Conservation (phyloP, 371 early-diverging fungal genomes). For the Haplosporangium sp. region DNA sequence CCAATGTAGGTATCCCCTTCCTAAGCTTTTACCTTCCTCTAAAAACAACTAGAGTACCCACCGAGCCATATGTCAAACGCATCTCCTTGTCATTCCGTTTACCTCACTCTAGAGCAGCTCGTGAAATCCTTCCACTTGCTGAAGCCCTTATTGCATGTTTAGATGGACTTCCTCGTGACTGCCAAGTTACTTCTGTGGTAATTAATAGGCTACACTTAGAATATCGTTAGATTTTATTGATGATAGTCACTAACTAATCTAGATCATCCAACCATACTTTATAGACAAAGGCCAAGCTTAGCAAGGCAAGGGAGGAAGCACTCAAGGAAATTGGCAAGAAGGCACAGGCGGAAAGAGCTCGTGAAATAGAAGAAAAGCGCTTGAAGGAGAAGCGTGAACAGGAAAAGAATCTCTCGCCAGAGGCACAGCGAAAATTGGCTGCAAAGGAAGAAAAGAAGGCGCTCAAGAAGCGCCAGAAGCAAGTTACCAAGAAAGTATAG, state of each 20-base stretch:
- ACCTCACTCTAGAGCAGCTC: constrained; percentile 29
- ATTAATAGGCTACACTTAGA: background rate
- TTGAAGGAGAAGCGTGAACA: constrained; percentile 42
- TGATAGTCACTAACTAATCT: background rate
- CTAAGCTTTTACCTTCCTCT: background rate
- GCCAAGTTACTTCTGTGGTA: constrained; percentile 51
- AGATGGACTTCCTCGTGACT: constrained; percentile 45
- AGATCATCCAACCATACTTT: background rate
- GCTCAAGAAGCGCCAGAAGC: constrained; percentile 49
- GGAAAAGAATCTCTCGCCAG: constrained; percentile 44
- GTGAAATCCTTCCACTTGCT: constrained; percentile 38
- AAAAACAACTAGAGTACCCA: constrained; percentile 18
- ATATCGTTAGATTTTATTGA: background rate
- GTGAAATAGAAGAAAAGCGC: constrained; percentile 47
- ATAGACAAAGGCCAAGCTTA: constrained; percentile 46
- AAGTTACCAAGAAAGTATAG: constrained; percentile 27
- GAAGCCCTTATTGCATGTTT: constrained; percentile 50
- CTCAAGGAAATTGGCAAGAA: constrained; percentile 40
- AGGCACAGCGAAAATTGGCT: constrained; percentile 50
- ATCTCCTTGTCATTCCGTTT: constrained; percentile 50
- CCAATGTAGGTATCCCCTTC: no score
- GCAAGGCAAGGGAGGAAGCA: constrained; percentile 46
- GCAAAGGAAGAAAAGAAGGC: constrained; percentile 54
- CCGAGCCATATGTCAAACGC: constrained; percentile 41
- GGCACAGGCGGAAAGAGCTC: constrained; percentile 31